Evolutionary conservation across 2,329 filamentous ascomycete species (phyloP).

Genomic region (Sporothrix luriei): DNA sequence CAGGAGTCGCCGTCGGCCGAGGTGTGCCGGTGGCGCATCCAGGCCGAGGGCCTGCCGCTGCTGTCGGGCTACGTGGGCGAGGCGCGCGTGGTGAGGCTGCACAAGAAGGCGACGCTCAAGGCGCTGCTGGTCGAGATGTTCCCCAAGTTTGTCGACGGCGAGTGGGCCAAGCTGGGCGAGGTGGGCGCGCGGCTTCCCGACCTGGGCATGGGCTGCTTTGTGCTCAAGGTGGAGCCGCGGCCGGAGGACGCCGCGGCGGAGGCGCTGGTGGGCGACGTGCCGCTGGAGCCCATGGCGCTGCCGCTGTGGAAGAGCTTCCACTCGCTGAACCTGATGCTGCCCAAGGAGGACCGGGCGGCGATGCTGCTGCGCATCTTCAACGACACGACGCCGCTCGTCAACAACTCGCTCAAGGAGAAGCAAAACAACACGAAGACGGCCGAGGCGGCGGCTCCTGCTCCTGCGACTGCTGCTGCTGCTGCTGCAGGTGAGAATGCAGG

Average conservation of each 20-base stretch:
- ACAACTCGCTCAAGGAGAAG: conserved; percentile 59
- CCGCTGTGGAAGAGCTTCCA: conserved; percentile 93
- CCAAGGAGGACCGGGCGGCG: conserved; percentile 91
- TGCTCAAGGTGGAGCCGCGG: conserved; percentile 75
- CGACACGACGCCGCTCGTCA: conserved; percentile 81
- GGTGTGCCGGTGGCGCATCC: conserved; percentile 91
- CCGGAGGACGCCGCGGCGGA: conserved; percentile 17
- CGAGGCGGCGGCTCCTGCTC: conserved; percentile 25
- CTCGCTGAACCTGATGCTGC: conserved; percentile 94
- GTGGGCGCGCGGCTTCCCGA: conserved; percentile 81
- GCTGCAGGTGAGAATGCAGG: neutral
- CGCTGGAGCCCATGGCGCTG: conserved; percentile 76
- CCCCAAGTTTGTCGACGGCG: conserved; percentile 76
- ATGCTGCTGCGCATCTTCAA: conserved; percentile 92
- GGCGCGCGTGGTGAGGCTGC: conserved; percentile 72
- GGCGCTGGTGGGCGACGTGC: conserved; percentile 26
- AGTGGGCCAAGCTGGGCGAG: conserved; percentile 77
- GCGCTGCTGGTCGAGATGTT: conserved; percentile 95
- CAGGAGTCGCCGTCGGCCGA: conserved; percentile 86
- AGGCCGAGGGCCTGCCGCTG: conserved; percentile 90
- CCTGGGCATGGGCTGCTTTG: conserved; percentile 87
- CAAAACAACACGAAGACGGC: conserved; percentile 27
- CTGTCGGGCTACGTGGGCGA: conserved; percentile 87
- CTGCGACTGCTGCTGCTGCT: conserved; percentile 25
- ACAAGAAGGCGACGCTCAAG: conserved; percentile 76